These are phyloP conservation scores for Anisodus acutangulus DNA, from an alignment of 257 asterid species.

Conservation along the genomic window DNA sequence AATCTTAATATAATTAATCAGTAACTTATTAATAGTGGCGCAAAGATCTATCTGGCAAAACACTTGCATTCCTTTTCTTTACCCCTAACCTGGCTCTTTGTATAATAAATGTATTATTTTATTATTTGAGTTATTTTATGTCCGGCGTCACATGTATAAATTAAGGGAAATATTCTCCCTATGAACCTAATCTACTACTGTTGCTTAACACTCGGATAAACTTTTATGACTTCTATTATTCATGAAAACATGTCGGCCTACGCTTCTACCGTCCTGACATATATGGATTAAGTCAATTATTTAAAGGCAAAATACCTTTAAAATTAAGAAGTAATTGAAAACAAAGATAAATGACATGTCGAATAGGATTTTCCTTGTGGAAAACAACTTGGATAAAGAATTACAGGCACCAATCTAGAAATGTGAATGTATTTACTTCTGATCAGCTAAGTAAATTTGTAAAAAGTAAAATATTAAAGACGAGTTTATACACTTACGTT, in stretches of 20 bases:
- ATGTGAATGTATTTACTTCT: not conserved
- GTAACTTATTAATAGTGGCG: not conserved
- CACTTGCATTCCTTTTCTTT: not conserved
- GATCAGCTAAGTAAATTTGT: not conserved
- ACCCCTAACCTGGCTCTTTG: not conserved
- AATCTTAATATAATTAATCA: not conserved
- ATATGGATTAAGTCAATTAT: not conserved
- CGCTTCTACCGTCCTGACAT: not conserved
- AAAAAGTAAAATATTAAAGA: no score
- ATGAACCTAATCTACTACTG: not conserved
- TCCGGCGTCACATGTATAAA: conserved; percentile 21
- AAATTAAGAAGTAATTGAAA: not conserved
- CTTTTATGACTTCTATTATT: not conserved
- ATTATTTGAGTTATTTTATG: not conserved
- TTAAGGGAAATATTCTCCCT: conserved; percentile 10
- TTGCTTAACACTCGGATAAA: not conserved
- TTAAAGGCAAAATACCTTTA: not conserved
- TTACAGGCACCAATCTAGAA: not conserved
- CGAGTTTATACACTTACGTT: no score
- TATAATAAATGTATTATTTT: not conserved
- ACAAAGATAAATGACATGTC: not conserved
- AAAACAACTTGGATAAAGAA: not conserved
- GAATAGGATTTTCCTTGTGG: not conserved
- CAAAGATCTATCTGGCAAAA: not conserved
- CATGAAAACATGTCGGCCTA: not conserved